phyloP scores from a whole-genome alignment of 2,329 filamentous ascomycete species.

The Ceratocystis papillata region DNA sequence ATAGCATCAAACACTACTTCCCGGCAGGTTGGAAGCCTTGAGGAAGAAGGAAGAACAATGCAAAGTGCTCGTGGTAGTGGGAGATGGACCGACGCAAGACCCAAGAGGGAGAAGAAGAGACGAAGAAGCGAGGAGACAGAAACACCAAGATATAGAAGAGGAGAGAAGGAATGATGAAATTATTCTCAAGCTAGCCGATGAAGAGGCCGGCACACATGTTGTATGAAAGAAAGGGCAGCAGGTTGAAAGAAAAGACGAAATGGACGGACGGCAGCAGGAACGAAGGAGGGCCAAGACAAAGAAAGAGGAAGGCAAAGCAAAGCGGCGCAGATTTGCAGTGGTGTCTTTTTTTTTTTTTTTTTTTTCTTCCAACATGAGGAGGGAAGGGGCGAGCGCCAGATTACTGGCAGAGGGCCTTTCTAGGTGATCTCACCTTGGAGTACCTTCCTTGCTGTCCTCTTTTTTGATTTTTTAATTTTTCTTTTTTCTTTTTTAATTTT shows the following conservation, averaged over 20 bases:
- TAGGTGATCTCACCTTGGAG: too few species aligned
- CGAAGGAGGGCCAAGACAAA: constrained; percentile 2
- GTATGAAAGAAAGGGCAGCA: background rate
- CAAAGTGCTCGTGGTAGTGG: background rate
- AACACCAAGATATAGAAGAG: background rate
- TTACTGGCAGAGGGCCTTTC: too few species aligned
- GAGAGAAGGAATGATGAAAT: background rate
- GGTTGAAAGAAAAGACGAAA: background rate
- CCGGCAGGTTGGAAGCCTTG: background rate
- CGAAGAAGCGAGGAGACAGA: background rate
- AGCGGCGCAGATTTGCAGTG: background rate
- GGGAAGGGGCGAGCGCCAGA: too few species aligned
- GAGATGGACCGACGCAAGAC: background rate
- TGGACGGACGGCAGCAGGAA: background rate
- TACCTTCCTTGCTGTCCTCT: background rate
- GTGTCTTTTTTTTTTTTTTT: background rate
- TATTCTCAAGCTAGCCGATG: too few species aligned
- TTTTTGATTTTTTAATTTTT: background rate
- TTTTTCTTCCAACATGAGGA: too few species aligned
- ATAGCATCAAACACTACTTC: background rate
- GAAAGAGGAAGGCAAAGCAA: background rate
- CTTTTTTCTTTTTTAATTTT: background rate
- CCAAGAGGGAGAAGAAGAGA: background rate
- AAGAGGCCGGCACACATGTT: too few species aligned
- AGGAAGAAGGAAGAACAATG: background rate